Percentiles rank a stretch among this genome's conserved stretches.
Conservation (phyloP, 495 filamentous ascomycete species). For the Trichocladium antarcticum region DNA sequence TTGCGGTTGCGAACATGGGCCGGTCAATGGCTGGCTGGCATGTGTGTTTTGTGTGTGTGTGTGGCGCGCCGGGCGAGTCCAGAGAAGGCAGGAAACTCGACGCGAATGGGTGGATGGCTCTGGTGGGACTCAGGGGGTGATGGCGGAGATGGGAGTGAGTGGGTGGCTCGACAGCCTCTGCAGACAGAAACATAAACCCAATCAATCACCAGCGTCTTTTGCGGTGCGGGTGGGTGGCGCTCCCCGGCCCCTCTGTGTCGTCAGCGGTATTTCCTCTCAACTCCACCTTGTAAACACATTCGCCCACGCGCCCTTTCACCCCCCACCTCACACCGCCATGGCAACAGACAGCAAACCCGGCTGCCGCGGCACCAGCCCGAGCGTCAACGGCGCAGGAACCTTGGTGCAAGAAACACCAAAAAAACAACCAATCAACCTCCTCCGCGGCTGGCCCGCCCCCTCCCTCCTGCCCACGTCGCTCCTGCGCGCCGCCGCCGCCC, state of each 20-base stretch:
- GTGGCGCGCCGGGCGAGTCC: not conserved
- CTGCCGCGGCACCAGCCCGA: too few relatives aligned
- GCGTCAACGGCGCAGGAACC: too few relatives aligned
- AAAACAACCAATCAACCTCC: constrained; percentile 49
- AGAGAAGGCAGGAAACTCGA: not conserved
- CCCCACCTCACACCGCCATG: too few relatives aligned
- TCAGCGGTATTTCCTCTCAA: too few relatives aligned
- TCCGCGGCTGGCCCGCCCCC: constrained; percentile 61
- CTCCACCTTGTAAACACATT: too few relatives aligned
- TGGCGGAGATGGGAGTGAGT: not conserved
- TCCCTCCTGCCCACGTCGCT: constrained; percentile 53
- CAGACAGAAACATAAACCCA: constrained; percentile 8
- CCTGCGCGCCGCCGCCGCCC: constrained; percentile 44
- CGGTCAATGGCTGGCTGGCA: not conserved
- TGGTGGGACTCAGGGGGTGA: not conserved
- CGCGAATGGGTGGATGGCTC: not conserved
- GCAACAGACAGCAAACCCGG: too few relatives aligned
- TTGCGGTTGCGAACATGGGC: not conserved
- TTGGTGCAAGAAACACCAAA: not conserved
- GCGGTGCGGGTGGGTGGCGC: not conserved
- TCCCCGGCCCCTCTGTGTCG: not conserved
- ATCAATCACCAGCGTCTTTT: constrained; percentile 3
- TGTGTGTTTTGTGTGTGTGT: not conserved
- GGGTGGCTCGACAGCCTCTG: constrained; percentile 10
- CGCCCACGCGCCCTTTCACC: too few relatives aligned